A percentile compares a stretch with the other conserved stretches of the same genome.
phyloP scores from a whole-genome alignment of 164 flowering plant genomes.

The Berberis vulgaris region DNA sequence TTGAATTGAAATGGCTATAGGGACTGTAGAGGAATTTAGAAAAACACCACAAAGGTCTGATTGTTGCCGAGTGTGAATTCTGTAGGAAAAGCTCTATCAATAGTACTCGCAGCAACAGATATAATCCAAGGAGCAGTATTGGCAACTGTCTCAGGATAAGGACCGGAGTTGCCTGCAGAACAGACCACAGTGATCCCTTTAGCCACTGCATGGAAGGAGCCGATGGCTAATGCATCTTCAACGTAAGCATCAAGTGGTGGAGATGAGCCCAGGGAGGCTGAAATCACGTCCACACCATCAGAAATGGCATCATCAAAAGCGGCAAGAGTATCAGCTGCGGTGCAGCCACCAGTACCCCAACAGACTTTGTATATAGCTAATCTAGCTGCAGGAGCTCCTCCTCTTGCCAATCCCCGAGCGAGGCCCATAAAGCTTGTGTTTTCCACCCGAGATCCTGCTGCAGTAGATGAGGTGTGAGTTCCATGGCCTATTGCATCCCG shows the following conservation, averaged over 20 bases:
- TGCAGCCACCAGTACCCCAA: constrained; percentile 4
- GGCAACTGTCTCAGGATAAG: constrained; percentile 15
- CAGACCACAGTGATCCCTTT: constrained; percentile 23
- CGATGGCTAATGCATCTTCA: constrained; percentile 12
- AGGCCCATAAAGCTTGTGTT: constrained; percentile 13
- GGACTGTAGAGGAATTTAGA: too few relatives aligned
- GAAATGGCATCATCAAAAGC: constrained; percentile 24
- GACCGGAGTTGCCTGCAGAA: constrained; percentile 20
- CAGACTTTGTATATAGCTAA: constrained; percentile 12
- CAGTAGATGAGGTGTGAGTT: constrained; percentile 18
- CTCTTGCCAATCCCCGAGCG: constrained; percentile 8
- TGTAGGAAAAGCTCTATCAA: constrained; percentile 22
- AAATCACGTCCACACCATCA: constrained; percentile 23
- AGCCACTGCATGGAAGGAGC: constrained; percentile 20
- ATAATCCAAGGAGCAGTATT: constrained; percentile 23
- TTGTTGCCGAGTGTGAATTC: constrained; percentile 19
- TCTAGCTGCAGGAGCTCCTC: too few relatives aligned
- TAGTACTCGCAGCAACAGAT: constrained; percentile 20
- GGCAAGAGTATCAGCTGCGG: constrained; percentile 13
- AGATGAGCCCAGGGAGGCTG: constrained; percentile 12
- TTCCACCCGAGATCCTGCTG: constrained; percentile 13
- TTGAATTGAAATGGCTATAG: too few relatives aligned
- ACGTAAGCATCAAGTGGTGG: constrained; percentile 13
- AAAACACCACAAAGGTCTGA: constrained; percentile 7
- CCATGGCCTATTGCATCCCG: constrained; percentile 19